Base-by-base conservation (phyloP, 805 yeast species). In the Isabelozyma heimii region DNA sequence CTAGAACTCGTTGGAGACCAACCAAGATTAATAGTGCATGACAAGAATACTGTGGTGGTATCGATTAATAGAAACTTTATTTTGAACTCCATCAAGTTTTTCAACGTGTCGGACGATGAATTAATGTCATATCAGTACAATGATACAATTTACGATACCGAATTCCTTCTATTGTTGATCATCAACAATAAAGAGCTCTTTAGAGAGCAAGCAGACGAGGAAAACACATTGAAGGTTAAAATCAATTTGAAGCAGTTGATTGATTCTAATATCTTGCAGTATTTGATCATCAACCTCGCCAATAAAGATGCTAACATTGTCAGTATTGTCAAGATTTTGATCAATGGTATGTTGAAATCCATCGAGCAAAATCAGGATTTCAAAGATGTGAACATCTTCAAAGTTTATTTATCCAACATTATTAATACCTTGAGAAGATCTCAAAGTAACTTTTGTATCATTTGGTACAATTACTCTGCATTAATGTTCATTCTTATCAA, bases 121-220 rank as follows among this genome's bases (percentile, higher is more conserved):
- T 40, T 40, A 26, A 30, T 30, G 35, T 38, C 40, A 13, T 58
- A 63, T 35, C 47, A 54, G 2, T 69, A 69, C 42, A 52, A 54
- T 8, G 52, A 63, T 1, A 61, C 72, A 0, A 53, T 69, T 6
- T 88, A 91, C 63, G 92, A 89, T 60, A 77, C 83, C n/a, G 83
- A 85, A 58, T 89, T 91, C 58, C 56, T 91, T 37, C 62, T 89
- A 51, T 69, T 86, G 47, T 60, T 84, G 51, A 65, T 85, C 4
- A 61, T 86, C 37, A 85, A 84, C 61, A 87, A 83, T 55, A 84
- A 81, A 4, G 91, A 87, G 52, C 68, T 87, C 30, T 76, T 87
- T 40, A 65, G 60, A 26, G 48, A 67, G 12, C 56, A 59, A 3
- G 62, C 62, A 8, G 67, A 65, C 5, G 70, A 53, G 37, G 61